These are phyloP conservation scores for Phaeomoniella chlamydospora DNA, from an alignment of 2,329 filamentous ascomycete genomes.

Conservation along the genomic window DNA sequence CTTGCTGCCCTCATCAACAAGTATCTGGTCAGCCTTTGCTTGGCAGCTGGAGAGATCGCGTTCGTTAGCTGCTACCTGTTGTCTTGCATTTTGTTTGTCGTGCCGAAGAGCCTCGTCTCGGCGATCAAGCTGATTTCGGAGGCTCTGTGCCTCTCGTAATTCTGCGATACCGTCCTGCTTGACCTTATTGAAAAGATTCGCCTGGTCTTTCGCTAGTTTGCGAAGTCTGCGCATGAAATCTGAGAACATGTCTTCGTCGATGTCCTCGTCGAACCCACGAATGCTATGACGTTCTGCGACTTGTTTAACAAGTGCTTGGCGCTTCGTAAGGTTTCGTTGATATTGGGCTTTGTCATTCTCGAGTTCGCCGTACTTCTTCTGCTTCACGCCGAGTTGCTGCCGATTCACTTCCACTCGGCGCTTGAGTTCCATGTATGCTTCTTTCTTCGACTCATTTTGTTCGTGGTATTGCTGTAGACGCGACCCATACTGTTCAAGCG, in stretches of 20 bases:
- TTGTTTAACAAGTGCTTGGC: conserved; percentile 62
- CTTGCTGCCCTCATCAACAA: conserved; percentile 73
- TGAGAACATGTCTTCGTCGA: conserved; percentile 58
- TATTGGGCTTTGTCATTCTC: conserved; percentile 79
- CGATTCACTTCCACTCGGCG: conserved; percentile 33
- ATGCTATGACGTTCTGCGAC: conserved; percentile 65
- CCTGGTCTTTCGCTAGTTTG: conserved; percentile 64
- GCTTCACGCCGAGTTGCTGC: conserved; percentile 21
- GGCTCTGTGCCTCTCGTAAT: conserved; percentile 54
- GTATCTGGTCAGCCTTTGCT: conserved; percentile 53
- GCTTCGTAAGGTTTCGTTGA: conserved; percentile 60
- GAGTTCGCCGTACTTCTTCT: conserved; percentile 30
- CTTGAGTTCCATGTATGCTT: conserved; percentile 51
- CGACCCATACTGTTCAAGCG: conserved; percentile 64
- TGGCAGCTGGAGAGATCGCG: conserved; percentile 54
- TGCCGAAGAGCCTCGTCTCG: conserved; percentile 58
- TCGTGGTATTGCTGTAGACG: conserved; percentile 51
- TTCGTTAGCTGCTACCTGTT: conserved; percentile 61
- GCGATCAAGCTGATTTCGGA: conserved; percentile 60
- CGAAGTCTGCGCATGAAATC: conserved; percentile 67
- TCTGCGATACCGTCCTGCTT: conserved; percentile 63
- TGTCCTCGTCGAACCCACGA: conserved; percentile 66
- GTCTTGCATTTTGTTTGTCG: conserved; percentile 57
- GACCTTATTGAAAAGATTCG: conserved; percentile 58
- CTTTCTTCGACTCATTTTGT: conserved; percentile 48